phyloP scores from a whole-genome alignment of 768 basidiomycete genomes.

The Agaricus sinodeliciosus region DNA sequence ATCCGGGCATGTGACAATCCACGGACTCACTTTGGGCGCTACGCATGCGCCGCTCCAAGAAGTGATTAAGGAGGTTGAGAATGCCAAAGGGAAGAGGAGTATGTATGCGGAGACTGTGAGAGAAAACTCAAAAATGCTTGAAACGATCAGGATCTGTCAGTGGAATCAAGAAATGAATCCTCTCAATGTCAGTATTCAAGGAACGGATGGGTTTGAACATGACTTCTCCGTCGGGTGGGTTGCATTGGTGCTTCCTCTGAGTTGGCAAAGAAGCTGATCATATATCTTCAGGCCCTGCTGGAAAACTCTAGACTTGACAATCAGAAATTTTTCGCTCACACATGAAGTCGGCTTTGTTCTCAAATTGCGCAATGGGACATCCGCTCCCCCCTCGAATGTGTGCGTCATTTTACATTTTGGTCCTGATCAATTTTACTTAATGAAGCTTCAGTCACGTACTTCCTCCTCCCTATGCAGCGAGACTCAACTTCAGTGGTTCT shows the following conservation, averaged over 20 bases:
- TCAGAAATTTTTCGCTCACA: conserved; percentile 71
- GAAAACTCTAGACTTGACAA: conserved; percentile 43
- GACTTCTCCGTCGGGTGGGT: conserved; percentile 71
- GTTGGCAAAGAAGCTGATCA: neutral
- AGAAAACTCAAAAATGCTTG: conserved; percentile 60
- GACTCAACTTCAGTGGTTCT: conserved; percentile 56
- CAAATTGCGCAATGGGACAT: conserved; percentile 28
- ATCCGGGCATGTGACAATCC: conserved; percentile 52
- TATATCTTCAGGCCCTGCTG: conserved; percentile 43
- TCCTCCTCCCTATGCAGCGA: conserved; percentile 55
- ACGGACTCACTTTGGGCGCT: conserved; percentile 61
- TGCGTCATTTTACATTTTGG: neutral
- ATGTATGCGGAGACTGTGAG: conserved; percentile 90
- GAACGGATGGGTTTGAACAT: conserved; percentile 39
- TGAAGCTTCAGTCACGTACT: conserved; percentile 29
- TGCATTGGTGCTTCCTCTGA: neutral
- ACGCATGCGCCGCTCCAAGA: conserved; percentile 58
- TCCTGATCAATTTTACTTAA: neutral
- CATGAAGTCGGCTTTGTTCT: conserved; percentile 53
- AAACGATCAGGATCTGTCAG: conserved; percentile 59
- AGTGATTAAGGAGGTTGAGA: conserved; percentile 53
- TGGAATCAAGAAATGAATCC: conserved; percentile 83
- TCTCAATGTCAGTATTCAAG: conserved; percentile 43
- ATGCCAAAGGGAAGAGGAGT: conserved; percentile 63
- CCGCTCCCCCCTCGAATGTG: conserved; percentile 10